phyloP scores from a whole-genome alignment of 352 stramenopile species.

The Phytophthora hibernalis region DNA sequence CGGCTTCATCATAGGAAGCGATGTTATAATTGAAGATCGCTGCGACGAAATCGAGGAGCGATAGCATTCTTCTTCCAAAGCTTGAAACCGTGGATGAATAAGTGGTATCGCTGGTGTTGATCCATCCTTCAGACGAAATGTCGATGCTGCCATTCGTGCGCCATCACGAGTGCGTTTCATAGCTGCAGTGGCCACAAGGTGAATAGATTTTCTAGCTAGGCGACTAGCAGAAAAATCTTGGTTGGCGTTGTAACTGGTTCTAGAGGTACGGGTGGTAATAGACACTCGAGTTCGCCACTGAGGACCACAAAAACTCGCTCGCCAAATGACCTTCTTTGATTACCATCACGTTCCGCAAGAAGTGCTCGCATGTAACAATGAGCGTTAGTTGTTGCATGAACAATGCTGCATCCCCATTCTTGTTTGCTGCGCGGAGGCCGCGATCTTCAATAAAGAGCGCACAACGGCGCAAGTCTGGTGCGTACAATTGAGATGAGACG shows the following conservation, averaged over 20 bases:
- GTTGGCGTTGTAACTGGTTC: neutral
- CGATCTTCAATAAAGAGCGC: constrained; percentile 33
- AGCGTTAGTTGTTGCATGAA: constrained; percentile 47
- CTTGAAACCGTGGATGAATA: constrained; percentile 10
- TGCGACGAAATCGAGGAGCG: constrained; percentile 8
- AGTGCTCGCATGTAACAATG: constrained; percentile 61
- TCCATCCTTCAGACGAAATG: constrained; percentile 19
- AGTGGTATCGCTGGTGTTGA: neutral
- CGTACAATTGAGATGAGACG: constrained; percentile 44
- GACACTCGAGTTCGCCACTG: constrained; percentile 61
- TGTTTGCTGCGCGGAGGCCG: constrained; percentile 5
- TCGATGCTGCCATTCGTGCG: constrained; percentile 26
- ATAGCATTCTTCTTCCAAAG: constrained; percentile 14
- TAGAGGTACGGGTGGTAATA: constrained; percentile 44
- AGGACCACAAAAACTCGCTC: constrained; percentile 70
- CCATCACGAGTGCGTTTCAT: constrained; percentile 32
- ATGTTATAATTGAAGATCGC: constrained; percentile 12
- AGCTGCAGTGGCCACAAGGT: constrained; percentile 22
- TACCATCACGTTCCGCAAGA: constrained; percentile 63
- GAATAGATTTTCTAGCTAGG: constrained; percentile 25
- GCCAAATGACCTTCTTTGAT: constrained; percentile 62
- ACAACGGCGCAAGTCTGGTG: constrained; percentile 44
- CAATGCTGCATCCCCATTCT: constrained; percentile 24
- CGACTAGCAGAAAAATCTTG: constrained; percentile 12
- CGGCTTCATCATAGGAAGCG: constrained; percentile 7